These are phyloP conservation scores for Batrachochytrium dendrobatidis DNA, from an alignment of 371 early-diverging fungal genomes.

Conservation along the genomic window DNA sequence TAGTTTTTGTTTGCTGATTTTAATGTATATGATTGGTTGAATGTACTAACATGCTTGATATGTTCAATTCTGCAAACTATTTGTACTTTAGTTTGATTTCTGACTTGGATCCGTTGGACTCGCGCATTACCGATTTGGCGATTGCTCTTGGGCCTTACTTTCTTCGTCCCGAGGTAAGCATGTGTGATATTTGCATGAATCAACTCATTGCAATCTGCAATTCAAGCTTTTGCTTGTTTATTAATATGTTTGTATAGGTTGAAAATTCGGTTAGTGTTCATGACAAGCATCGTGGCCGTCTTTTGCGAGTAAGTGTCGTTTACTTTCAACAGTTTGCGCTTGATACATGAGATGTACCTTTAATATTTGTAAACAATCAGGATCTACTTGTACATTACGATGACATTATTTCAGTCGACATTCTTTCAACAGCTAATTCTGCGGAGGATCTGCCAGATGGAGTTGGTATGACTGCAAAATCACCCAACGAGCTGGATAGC, in stretches of 20 bases:
- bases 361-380: not conserved
- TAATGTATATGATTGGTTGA: too few species aligned
- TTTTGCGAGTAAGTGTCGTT: constrained; percentile 18
- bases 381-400: constrained; percentile 8
- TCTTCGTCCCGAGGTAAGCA: constrained; percentile 31
- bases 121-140: constrained; percentile 19
- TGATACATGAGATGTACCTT: not conserved
- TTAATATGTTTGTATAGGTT: constrained; percentile 3
- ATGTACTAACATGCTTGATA: too few species aligned
- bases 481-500: constrained; percentile 5
- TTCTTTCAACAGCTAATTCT: not conserved
- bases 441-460: not conserved
- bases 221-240: not conserved
- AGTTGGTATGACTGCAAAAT: constrained; percentile 1
- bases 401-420: not conserved
- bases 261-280: constrained; percentile 25
- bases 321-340: not conserved
- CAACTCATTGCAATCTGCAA: not conserved
- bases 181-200: constrained; percentile 3
- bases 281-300: constrained; percentile 33
- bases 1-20: not conserved
- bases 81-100: constrained; percentile 5
- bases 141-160: constrained; percentile 20
- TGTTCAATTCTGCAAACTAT: too few species aligned
- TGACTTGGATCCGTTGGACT: constrained; percentile 7